Conservation (phyloP, 495 filamentous ascomycete genomes). For the Platismatia glauca region DNA sequence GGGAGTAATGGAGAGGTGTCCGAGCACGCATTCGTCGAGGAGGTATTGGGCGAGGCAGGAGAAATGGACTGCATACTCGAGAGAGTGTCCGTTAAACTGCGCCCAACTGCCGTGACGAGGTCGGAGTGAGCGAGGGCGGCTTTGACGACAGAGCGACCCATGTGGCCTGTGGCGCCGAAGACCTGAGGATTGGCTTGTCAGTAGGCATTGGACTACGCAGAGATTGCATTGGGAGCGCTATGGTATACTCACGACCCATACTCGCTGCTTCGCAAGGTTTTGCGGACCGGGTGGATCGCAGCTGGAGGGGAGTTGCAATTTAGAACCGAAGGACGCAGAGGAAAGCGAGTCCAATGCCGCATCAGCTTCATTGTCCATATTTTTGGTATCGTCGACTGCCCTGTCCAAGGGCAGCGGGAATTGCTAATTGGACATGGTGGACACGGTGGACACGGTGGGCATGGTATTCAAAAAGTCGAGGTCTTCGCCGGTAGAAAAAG, state of each 20-base stretch:
- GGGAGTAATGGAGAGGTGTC: slow-evolving; percentile 46
- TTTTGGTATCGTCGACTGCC: background rate
- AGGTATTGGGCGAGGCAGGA: background rate
- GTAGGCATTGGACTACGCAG: background rate
- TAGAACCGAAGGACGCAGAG: slow-evolving; percentile 25
- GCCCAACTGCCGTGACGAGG: slow-evolving; percentile 80
- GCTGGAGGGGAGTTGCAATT: slow-evolving; percentile 57
- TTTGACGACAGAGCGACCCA: slow-evolving; percentile 83
- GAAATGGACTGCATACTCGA: slow-evolving; percentile 52
- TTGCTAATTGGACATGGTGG: background rate
- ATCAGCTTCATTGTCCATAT: slow-evolving; percentile 9
- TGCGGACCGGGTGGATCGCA: slow-evolving; percentile 70
- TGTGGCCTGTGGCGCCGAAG: slow-evolving; percentile 92
- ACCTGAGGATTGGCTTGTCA: slow-evolving; percentile 40
- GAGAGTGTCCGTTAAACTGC: slow-evolving; percentile 68
- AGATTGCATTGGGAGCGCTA: background rate
- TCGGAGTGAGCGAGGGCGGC: slow-evolving; percentile 72
- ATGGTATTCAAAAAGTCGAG: too few relatives aligned
- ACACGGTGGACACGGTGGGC: too few relatives aligned
- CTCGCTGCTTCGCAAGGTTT: slow-evolving; percentile 61
- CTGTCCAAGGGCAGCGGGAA: background rate
- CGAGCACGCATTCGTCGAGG: background rate
- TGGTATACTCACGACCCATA: slow-evolving; percentile 63
- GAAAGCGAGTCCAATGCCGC: slow-evolving; percentile 10
- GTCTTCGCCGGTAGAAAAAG: too few relatives aligned